These are phyloP conservation scores for Plasmodium reichenowi DNA, from an alignment of 169 alveolate genomes.

Conservation along the genomic window DNA sequence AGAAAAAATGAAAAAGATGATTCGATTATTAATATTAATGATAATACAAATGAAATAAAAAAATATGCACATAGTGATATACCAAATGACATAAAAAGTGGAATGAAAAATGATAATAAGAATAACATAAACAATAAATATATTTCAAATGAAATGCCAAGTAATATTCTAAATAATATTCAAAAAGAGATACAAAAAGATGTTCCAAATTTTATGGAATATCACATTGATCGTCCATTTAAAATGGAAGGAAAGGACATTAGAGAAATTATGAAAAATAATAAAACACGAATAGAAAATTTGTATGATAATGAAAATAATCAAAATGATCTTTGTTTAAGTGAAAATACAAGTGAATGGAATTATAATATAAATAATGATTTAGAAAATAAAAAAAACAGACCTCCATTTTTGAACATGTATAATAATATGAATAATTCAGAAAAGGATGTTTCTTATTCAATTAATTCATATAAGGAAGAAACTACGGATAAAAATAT, in stretches of 20 bases:
- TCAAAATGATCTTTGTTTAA: slow-evolving; percentile 20
- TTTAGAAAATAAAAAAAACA: neutral
- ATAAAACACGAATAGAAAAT: slow-evolving; percentile 64
- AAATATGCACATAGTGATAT: too few species aligned
- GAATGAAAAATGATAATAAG: too few species aligned
- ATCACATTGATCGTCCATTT: slow-evolving; percentile 1
- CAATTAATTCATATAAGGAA: slow-evolving; percentile 50
- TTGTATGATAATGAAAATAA: slow-evolving; percentile 42
- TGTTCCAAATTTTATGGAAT: neutral
- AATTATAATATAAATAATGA: slow-evolving; percentile 11
- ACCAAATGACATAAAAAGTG: too few species aligned
- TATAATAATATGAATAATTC: slow-evolving; percentile 11
- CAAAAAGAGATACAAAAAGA: too few species aligned
- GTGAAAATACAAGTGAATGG: slow-evolving; percentile 20
- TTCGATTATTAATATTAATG: too few species aligned
- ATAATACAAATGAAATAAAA: too few species aligned
- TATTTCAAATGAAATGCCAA: slow-evolving; percentile 12
- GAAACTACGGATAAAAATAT: slow-evolving; percentile 24
- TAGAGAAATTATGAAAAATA: slow-evolving; percentile 54
- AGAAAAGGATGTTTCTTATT: slow-evolving; percentile 21
- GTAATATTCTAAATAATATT: neutral
- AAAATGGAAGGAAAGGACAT: slow-evolving; percentile 21
- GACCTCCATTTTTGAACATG: slow-evolving; percentile 3
- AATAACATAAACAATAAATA: too few species aligned
- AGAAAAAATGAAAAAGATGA: neutral